Evolutionary conservation across 164 flowering plant species (phyloP).

Genomic region (Tetrastigma voinierianum): DNA sequence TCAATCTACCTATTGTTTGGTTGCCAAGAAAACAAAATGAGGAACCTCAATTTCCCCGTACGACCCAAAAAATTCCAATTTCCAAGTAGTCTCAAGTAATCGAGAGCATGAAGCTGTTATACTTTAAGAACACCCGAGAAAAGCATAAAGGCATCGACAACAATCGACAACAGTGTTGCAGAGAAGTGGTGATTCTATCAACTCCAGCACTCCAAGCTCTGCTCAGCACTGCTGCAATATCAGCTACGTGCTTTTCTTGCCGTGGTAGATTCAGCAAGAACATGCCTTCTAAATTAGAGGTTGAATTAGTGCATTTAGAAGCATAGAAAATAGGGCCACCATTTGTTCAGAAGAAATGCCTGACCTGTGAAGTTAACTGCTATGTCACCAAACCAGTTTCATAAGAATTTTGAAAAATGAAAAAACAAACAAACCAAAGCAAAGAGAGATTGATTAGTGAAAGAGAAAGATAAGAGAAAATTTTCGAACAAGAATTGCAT

Average conservation of each 20-base stretch:
- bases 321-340: neutral
- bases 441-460: neutral
- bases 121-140: too few relatives aligned
- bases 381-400: constrained; percentile 56
- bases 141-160: too few relatives aligned
- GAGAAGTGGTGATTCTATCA: constrained; percentile 55
- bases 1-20: too few relatives aligned
- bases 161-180: neutral
- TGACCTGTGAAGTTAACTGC: constrained; percentile 97
- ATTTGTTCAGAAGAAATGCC: constrained; percentile 39
- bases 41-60: too few relatives aligned
- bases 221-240: constrained; percentile 62
- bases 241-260: constrained; percentile 70
- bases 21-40: too few relatives aligned
- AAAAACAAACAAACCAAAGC: neutral
- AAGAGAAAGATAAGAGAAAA: neutral
- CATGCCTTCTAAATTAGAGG: constrained; percentile 69
- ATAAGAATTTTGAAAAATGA: neutral
- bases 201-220: constrained; percentile 97
- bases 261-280: constrained; percentile 91
- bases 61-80: too few relatives aligned
- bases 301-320: neutral
- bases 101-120: too few relatives aligned
- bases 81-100: too few relatives aligned
- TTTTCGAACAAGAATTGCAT: neutral